A percentile compares a stretch with the other conserved stretches of the same genome.
These are phyloP conservation scores for Filosporella fistucella DNA, from an alignment of 495 filamentous ascomycete genomes.

Conservation along the genomic window DNA sequence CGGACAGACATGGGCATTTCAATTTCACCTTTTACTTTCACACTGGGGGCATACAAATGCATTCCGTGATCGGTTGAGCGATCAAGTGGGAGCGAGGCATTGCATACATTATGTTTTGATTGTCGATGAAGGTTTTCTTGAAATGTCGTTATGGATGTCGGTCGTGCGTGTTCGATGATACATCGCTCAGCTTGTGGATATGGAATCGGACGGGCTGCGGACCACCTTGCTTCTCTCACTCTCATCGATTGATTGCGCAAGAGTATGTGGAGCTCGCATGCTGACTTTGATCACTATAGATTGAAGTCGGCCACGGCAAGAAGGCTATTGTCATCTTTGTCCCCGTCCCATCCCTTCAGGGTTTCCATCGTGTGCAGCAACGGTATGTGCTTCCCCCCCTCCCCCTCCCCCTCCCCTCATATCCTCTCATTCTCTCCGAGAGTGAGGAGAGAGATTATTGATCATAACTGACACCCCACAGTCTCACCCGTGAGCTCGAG, in stretches of 20 bases:
- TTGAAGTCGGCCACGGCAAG: conserved; percentile 99
- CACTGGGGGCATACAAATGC: too few relatives aligned
- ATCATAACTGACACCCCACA: conserved; percentile 32
- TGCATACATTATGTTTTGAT: conserved; percentile 18
- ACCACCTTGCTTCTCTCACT: conserved; percentile 45
- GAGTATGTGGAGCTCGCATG: conserved; percentile 54
- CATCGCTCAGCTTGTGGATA: conserved; percentile 42
- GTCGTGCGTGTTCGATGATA: conserved; percentile 3
- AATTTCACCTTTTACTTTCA: too few relatives aligned
- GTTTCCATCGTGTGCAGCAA: conserved; percentile 98
- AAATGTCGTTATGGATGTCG: conserved; percentile 18
- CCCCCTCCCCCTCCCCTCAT: neutral
- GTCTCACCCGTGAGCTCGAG: conserved; percentile 98
- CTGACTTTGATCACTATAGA: conserved; percentile 71
- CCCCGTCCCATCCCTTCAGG: conserved; percentile 90
- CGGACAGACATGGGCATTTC: too few relatives aligned
- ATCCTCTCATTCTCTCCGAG: neutral
- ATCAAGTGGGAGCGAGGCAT: conserved; percentile 22
- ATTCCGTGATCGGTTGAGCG: too few relatives aligned
- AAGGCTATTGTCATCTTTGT: conserved; percentile 99
- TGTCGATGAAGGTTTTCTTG: too few relatives aligned
- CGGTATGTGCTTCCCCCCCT: conserved; percentile 58
- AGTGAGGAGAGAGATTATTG: too few relatives aligned
- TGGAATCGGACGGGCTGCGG: conserved; percentile 70
- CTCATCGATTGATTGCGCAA: too few relatives aligned